phyloP scores from a whole-genome alignment of 768 basidiomycete species.

The Kwoniella heveanensis region DNA sequence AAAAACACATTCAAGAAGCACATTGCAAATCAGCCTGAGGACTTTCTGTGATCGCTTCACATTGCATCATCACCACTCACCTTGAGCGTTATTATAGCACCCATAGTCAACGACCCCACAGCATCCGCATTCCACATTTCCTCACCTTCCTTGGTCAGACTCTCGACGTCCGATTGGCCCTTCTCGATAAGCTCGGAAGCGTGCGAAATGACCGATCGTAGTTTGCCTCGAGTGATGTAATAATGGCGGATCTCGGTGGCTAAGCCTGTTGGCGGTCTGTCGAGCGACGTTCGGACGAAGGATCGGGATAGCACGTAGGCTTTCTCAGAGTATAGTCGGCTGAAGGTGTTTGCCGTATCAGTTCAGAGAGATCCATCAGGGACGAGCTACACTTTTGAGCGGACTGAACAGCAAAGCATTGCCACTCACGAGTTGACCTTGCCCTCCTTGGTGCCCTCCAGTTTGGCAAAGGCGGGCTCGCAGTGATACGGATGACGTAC shows the following conservation, averaged over 20 bases:
- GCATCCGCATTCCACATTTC: conserved; percentile 49
- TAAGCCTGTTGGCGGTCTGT: conserved; percentile 71
- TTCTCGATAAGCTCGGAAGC: conserved; percentile 68
- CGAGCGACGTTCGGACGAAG: conserved; percentile 85
- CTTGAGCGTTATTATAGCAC: conserved; percentile 39
- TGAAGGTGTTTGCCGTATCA: too few species aligned
- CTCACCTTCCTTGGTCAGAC: conserved; percentile 18
- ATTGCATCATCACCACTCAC: too few species aligned
- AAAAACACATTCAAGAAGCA: too few species aligned
- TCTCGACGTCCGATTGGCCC: conserved; percentile 59
- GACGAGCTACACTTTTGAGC: too few species aligned
- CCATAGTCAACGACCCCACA: conserved; percentile 40
- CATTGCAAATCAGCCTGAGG: too few species aligned
- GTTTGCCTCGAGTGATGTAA: conserved; percentile 67
- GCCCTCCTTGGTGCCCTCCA: conserved; percentile 86
- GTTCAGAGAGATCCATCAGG: too few species aligned
- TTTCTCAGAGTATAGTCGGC: conserved; percentile 89
- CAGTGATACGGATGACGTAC: conserved; percentile 90
- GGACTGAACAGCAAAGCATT: too few species aligned
- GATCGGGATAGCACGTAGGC: conserved; percentile 86
- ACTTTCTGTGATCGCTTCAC: too few species aligned
- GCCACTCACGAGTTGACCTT: conserved; percentile 77
- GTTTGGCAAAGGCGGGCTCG: conserved; percentile 90
- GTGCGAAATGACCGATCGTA: conserved; percentile 70
- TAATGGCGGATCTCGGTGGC: conserved; percentile 73